phyloP scores from a whole-genome alignment of 768 basidiomycete genomes.

The Strobilomyces dryophilus region DNA sequence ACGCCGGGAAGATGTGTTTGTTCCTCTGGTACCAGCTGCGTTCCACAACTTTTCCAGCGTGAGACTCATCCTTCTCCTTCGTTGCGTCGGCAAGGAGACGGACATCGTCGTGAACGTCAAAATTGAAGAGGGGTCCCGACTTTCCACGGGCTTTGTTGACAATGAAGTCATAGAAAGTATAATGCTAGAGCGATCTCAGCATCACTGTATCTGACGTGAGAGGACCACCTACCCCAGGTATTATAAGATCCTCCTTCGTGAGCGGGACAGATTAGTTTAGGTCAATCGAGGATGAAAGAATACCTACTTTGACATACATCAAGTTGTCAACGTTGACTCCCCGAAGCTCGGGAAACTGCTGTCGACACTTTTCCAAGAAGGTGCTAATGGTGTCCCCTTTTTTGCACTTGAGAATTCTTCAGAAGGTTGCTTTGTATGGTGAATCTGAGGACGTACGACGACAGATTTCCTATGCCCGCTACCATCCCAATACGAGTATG shows the following conservation, averaged over 20 bases:
- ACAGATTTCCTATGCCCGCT: conserved; percentile 95
- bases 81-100: conserved; percentile 92
- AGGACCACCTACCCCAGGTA: conserved; percentile 75
- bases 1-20: conserved; percentile 97
- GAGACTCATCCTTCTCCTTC: conserved; percentile 96
- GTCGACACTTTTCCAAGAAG: conserved; percentile 91
- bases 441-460: conserved; percentile 48
- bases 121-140: conserved; percentile 96
- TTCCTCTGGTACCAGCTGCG: conserved; percentile 92
- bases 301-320: conserved; percentile 92
- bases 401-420: conserved; percentile 64
- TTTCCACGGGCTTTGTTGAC: conserved; percentile 98
- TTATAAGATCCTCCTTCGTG: conserved; percentile 89
- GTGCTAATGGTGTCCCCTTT: conserved; percentile 87
- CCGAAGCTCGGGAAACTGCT: conserved; percentile 89
- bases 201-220: background rate
- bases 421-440: background rate
- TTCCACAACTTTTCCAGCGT: conserved; percentile 98
- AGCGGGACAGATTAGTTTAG: background rate
- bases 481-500: conserved; percentile 98
- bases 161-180: conserved; percentile 98
- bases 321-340: conserved; percentile 91
- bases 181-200: conserved; percentile 55
- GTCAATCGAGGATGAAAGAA: background rate
- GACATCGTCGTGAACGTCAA: conserved; percentile 98